A percentile compares a stretch with the other conserved stretches of the same genome.
Conservation (phyloP, 2,329 filamentous ascomycete species). For the Neurospora sp. region DNA sequence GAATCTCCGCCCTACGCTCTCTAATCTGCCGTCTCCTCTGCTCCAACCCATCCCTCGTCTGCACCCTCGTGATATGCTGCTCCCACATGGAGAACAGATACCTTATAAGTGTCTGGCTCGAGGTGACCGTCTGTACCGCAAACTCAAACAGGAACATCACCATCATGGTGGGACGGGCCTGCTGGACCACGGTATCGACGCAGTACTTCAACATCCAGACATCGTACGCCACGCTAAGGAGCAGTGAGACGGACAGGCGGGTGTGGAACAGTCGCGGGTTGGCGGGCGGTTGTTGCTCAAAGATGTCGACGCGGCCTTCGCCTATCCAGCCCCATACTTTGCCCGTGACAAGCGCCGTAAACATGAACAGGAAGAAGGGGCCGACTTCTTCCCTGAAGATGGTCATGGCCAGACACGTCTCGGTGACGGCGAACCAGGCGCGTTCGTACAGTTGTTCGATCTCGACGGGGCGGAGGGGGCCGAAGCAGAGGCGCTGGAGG, state of each 20-base stretch:
- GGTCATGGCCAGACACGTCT: constrained; percentile 95
- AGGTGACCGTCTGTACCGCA: constrained; percentile 72
- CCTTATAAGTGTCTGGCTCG: constrained; percentile 66
- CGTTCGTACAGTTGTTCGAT: constrained; percentile 96
- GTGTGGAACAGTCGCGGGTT: constrained; percentile 84
- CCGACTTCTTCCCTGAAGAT: constrained; percentile 95
- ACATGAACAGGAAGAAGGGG: constrained; percentile 93
- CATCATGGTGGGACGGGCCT: constrained; percentile 96
- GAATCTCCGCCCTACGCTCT: constrained; percentile 43
- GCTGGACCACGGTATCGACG: constrained; percentile 70
- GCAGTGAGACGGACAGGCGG: constrained; percentile 67
- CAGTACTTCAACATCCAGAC: constrained; percentile 72
- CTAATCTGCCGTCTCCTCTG: constrained; percentile 60
- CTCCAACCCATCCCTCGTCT: constrained; percentile 60
- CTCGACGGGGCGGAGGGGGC: constrained; percentile 82
- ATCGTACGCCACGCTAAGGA: constrained; percentile 73
- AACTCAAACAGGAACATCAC: constrained; percentile 99
- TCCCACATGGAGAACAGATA: constrained; percentile 76
- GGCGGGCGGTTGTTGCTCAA: constrained; percentile 88
- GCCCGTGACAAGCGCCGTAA: constrained; percentile 80
- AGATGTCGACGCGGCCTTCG: constrained; percentile 83
- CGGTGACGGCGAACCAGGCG: constrained; percentile 95
- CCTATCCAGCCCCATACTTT: constrained; percentile 99
- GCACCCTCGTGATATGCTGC: constrained; percentile 61
- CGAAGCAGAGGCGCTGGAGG: constrained; percentile 84